A percentile compares a stretch with the other conserved stretches of the same genome.
Evolutionary conservation across 2,329 filamentous ascomycete genomes (phyloP).

Genomic region (Thielaviopsis euricoi): DNA sequence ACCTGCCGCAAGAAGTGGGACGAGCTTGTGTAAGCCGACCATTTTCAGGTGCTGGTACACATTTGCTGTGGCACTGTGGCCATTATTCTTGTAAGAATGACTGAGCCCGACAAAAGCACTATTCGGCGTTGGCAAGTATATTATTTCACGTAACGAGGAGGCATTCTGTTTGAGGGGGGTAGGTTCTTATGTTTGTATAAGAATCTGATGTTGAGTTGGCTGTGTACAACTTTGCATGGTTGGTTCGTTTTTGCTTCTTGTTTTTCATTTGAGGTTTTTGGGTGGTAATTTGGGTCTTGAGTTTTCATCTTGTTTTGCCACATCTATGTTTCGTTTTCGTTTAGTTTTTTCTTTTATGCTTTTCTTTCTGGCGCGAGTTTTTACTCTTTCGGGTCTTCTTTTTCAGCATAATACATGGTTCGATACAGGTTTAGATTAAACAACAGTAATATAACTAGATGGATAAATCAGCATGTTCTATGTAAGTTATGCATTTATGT

Average conservation of each 20-base stretch:
- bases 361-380: neutral
- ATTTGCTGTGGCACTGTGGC: neutral
- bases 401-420: neutral
- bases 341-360: neutral
- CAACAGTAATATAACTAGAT: no score
- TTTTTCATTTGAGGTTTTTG: neutral
- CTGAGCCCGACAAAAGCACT: neutral
- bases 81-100: neutral
- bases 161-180: neutral
- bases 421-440: neutral
- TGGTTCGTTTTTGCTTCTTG: no score
- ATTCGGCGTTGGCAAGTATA: neutral
- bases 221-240: neutral
- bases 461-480: no score
- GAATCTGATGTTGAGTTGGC: neutral
- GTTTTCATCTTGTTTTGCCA: no score
- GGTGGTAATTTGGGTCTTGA: neutral
- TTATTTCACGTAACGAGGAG: neutral
- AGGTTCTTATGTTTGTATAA: neutral
- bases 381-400: neutral
- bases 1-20: conserved; percentile 44
- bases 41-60: neutral
- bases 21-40: conserved; percentile 20
- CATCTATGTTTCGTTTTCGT: neutral
- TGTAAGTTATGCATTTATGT: neutral